Evolutionary conservation across 768 basidiomycete species (phyloP), one percentile per base, ranked within the genome.

Genomic region (Naganishia kalamii): DNA sequence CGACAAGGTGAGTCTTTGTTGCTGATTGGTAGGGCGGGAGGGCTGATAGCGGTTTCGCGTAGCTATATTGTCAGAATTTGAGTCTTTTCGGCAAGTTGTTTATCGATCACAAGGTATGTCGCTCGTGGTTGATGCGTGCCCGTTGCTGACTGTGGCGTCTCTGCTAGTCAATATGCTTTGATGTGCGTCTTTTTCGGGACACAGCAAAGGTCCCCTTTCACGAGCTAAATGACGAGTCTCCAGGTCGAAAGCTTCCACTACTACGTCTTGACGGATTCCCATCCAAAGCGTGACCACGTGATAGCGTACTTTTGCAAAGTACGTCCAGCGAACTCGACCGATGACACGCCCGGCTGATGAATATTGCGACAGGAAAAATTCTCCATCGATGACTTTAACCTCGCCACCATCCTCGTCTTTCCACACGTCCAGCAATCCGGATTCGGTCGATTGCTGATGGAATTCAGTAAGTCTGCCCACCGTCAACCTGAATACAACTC

Each of bases 61-160:
- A 97, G 94, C 82, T 97, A 5, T 98, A 93, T 74, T 98, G 93
- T 77, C 94, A 98, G 77, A 94, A 94, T 73, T 80, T 99, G 32
- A 88, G 92, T 19, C 82, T 98, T 7, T 98, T 97, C 73, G 94
- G 93, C 32, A 98, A 98, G 78, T 82, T 98, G n/a, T 98, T 99
- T 77, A 97, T 98, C 72, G 96, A 98, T 72, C 88, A 93, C 68
- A 99, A 99, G 79, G 94, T 93, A 12, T 80, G 72, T 60, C 33
- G 7, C 6, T 35, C 10, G 25, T 30, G 4, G 29, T 47, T 2
- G 13, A 19, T 12, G 10, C 29, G 23, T 17, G 30, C 11, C 27
- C 60, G 23, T 29, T 37, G 29, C 11, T 48, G n/a, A 25, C 40
- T 29, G 12, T 60, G 50, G 25, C 25, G 52, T 66, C 37, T 29